These are phyloP conservation scores for Debaryomycetaceae sp. DNA, from an alignment of 1,139 yeast species.

Conservation along the genomic window DNA sequence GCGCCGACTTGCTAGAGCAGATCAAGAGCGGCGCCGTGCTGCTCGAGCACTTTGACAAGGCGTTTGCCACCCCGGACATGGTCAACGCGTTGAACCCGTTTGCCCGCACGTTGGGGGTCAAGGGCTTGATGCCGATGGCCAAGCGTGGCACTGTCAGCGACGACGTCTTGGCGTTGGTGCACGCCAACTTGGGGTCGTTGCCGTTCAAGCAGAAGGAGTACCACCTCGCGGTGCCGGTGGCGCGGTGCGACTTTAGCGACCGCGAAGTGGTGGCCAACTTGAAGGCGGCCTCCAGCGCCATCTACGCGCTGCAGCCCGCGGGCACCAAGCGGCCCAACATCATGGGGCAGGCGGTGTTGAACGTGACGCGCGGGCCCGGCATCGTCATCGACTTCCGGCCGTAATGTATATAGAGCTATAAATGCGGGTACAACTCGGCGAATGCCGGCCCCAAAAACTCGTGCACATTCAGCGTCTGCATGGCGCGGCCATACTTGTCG, in stretches of 20 bases:
- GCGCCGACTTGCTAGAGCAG: slow-evolving; percentile 61
- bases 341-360: slow-evolving; percentile 65
- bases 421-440: slow-evolving; percentile 37
- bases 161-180: slow-evolving; percentile 51
- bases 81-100: slow-evolving; percentile 55
- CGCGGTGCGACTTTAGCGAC: slow-evolving; percentile 76
- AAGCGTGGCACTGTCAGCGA: slow-evolving; percentile 84
- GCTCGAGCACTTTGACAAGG: slow-evolving; percentile 58
- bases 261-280: slow-evolving; percentile 71
- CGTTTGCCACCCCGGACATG: slow-evolving; percentile 84
- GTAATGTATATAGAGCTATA: slow-evolving; percentile 9
- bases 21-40: slow-evolving; percentile 52
- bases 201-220: slow-evolving; percentile 68
- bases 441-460: slow-evolving; percentile 63
- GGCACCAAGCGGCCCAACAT: slow-evolving; percentile 66
- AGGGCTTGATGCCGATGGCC: slow-evolving; percentile 81
- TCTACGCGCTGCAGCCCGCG: slow-evolving; percentile 52
- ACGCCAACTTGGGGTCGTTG: slow-evolving; percentile 58
- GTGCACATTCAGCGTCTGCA: slow-evolving; percentile 83
- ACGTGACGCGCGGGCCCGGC: slow-evolving; percentile 79
- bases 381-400: slow-evolving; percentile 56
- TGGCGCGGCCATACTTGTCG: slow-evolving; percentile 61
- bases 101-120: slow-evolving; percentile 82
- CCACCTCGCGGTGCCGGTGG: slow-evolving; percentile 66
- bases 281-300: slow-evolving; percentile 62